Evolutionary conservation across 192 early-diverging fungal genomes (phyloP).

Genomic region (Chytriomyces sp.): DNA sequence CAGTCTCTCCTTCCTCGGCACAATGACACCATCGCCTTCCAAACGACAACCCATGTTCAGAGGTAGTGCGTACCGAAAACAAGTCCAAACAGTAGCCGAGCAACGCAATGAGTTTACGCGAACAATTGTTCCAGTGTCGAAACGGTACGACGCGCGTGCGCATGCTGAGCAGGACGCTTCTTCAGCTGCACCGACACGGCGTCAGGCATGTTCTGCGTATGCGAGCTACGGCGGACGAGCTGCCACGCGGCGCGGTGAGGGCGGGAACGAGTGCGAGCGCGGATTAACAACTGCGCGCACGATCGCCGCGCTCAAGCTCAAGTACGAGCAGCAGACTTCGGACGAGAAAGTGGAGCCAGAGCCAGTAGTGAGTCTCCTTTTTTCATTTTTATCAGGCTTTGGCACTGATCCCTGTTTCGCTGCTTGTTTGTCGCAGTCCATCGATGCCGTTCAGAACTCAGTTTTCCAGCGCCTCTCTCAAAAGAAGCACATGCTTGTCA

Average conservation of each 20-base stretch:
- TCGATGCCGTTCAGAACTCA: slow-evolving; percentile 11
- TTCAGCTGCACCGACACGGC: slow-evolving; percentile 20
- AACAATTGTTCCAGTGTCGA: neutral
- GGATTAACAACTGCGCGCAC: too few relatives aligned
- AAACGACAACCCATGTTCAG: neutral
- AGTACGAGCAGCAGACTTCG: too few relatives aligned
- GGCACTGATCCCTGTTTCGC: too few relatives aligned
- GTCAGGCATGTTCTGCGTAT: neutral
- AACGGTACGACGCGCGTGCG: neutral
- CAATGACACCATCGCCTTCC: neutral
- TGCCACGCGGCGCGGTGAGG: too few relatives aligned
- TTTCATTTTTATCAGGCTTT: too few relatives aligned
- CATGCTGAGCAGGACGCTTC: neutral
- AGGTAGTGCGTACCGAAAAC: neutral
- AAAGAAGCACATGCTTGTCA: slow-evolving; percentile 19
- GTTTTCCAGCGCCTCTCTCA: slow-evolving; percentile 14
- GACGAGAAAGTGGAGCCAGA: too few relatives aligned
- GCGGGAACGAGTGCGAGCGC: too few relatives aligned
- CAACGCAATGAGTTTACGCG: neutral
- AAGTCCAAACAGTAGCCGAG: neutral
- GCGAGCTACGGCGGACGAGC: too few relatives aligned
- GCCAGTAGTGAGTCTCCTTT: too few relatives aligned
- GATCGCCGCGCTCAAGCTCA: too few relatives aligned
- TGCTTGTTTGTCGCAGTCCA: too few relatives aligned
- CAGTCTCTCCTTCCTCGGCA: neutral